Base-by-base conservation (phyloP, 163 green algal species). In the Scenedesmus sp. region DNA sequence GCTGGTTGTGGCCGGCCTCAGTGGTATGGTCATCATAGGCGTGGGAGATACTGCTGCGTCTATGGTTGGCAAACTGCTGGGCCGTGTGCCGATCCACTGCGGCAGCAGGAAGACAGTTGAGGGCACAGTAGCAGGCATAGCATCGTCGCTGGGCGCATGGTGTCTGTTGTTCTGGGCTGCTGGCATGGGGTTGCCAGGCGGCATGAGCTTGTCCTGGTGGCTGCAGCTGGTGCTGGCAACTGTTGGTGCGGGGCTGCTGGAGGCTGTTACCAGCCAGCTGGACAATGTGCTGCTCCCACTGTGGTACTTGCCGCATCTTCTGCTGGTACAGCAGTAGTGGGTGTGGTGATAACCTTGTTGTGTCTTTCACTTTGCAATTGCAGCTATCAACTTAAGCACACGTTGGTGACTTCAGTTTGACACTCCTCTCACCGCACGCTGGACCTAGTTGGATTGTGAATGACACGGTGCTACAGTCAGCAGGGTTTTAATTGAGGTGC, bases 271-370 rank as follows among this genome's bases (percentile, higher is more conserved):
- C 6, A 85, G 89, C 16, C 92, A 96, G 51, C 83, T 96, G 33
- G 94, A 96, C 44, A 96, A 97, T 82, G 94, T 98, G 83, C 92
- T 98, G 70, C 94, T 98, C 35, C 96, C 96, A 1, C 88, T 97
- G 24, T 97, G 97, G 88, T 96, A 97, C 89, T 35, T 93, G 65
- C 89, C 89, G 40, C 89, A 92, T 37, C 40, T 89, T n/a, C 33
- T 92, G 53, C 61, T 89, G 37, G 83, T 82, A 37, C 51, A 80
- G 83, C 83, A 51, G 83, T 78, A 49, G 43, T 70, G 81, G 78
- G 65, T 76, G 30, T 16, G 65, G 26, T 76, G 30, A 7, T 40
- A 76, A 76, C 30, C 65, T 76, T 76, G 51, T 61, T 61, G 51
- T 61, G 51, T 3, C 3, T 61, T 26, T 15, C 20, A 15, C 12